Percentiles rank a stretch among this genome's conserved stretches.
Evolutionary conservation across 2,329 filamentous ascomycete genomes (phyloP).

Genomic region (Neoarthrinium moseri): DNA sequence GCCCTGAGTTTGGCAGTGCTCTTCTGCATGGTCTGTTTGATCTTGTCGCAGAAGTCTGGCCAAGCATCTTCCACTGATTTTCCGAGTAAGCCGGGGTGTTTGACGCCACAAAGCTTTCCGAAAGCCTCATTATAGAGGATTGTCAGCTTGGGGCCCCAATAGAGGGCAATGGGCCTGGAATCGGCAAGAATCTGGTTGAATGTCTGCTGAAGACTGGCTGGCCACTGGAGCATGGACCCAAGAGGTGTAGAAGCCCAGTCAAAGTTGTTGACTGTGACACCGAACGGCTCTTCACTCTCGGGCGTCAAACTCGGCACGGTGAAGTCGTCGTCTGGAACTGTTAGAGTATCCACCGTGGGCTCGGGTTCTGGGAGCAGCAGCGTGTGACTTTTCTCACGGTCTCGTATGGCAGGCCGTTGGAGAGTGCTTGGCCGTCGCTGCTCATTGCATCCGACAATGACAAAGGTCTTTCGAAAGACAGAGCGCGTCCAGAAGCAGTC

Average conservation of each 20-base stretch:
- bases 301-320: conserved; percentile 33
- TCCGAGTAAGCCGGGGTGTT: conserved; percentile 63
- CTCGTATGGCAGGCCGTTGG: conserved; percentile 9
- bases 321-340: conserved; percentile 20
- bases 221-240: conserved; percentile 46
- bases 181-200: conserved; percentile 43
- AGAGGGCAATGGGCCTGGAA: conserved; percentile 54
- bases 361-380: conserved; percentile 10
- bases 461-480: conserved; percentile 32
- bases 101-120: conserved; percentile 59
- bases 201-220: conserved; percentile 42
- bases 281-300: conserved; percentile 35
- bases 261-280: conserved; percentile 37
- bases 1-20: conserved; percentile 29
- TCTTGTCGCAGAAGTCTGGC: conserved; percentile 44
- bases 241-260: conserved; percentile 48
- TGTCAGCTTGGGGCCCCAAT: conserved; percentile 62
- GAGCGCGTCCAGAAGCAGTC: conserved; percentile 35
- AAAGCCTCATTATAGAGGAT: conserved; percentile 75
- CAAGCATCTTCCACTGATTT: conserved; percentile 58
- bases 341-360: conserved; percentile 12
- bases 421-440: conserved; percentile 24
- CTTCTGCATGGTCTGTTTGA: conserved; percentile 37
- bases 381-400: conserved; percentile 11
- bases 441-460: conserved; percentile 38